Base-by-base conservation (phyloP, 495 filamentous ascomycete genomes). In the Chaetomium fimeti region DNA sequence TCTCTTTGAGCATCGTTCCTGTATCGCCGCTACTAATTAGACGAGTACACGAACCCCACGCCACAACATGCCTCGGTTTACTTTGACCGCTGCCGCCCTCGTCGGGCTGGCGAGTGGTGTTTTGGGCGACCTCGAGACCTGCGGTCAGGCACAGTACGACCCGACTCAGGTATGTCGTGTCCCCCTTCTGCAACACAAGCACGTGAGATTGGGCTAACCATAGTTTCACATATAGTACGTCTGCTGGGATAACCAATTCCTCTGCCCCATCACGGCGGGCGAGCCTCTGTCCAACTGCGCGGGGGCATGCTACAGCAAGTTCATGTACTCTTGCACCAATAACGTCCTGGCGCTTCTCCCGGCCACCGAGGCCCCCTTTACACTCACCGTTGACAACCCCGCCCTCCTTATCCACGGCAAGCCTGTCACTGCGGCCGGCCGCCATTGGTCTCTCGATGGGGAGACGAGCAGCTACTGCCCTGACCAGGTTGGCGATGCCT, bases 361-460 rank as follows among this genome's bases (percentile, higher is more conserved):
- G 71, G 47, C 67, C 27, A 27, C 66, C 66, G 43, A 77, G 71
- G 64, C 79, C 68, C 66, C 73, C 24, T 81, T 80, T 62, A 72
- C 60, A 8, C 71, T 78, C 20, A 74, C 65, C 27, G 77, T 74
- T 15, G 74, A 73, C 52, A 74, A 80, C 55, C 77, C 74, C 36
- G 78, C 79, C 25, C 76, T 69, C 29, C 77, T 74, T 48, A 63
- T 85, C 81, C 43, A 77, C 71, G 69, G 76, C 74, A 66, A 79
- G 76, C 67, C 74, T 68, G 32, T 79, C 75, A 61, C 75, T 8
- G 63, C 73, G 42, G n/a, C 69, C 25, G 66, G 78, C 64, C 72
- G 64, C 42, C 61, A 69, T 61, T 47, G 76, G 78, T 25, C 73
- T 72, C 38, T 84, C 74, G 60, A 81, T 78, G 74, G 84, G 75